These are phyloP conservation scores for Pulveroboletus sp. DNA, from an alignment of 768 basidiomycete genomes.

Conservation along the genomic window DNA sequence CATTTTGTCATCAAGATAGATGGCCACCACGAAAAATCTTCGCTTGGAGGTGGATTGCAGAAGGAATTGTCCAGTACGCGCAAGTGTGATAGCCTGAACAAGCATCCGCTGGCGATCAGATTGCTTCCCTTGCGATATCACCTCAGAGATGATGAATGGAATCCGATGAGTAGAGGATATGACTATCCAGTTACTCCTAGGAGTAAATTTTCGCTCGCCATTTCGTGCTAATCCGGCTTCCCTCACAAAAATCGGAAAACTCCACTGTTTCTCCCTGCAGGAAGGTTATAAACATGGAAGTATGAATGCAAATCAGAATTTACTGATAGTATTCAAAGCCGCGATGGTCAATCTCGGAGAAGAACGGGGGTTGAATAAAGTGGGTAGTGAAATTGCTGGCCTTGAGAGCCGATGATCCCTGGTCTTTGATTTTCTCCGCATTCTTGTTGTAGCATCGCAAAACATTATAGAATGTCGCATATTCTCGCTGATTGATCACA, in stretches of 20 bases:
- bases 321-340: not conserved
- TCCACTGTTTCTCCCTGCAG: slow-evolving; percentile 6
- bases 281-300: not conserved
- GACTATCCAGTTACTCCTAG: slow-evolving; percentile 7
- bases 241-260: slow-evolving; percentile 10
- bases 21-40: slow-evolving; percentile 11
- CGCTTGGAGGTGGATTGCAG: not conserved
- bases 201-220: not conserved
- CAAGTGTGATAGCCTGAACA: slow-evolving; percentile 6
- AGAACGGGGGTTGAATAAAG: slow-evolving; percentile 13
- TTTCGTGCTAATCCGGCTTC: fast-evolving
- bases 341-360: not conserved
- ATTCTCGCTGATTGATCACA: not conserved
- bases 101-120: slow-evolving; percentile 5
- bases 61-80: not conserved
- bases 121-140: not conserved
- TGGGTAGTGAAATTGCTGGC: slow-evolving; percentile 5
- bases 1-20: slow-evolving; percentile 5
- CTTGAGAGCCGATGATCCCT: not conserved
- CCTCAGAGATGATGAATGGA: slow-evolving; percentile 13
- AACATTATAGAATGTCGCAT: not conserved
- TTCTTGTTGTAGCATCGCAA: not conserved
- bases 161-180: not conserved
- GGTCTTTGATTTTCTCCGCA: fast-evolving
- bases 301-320: not conserved